Evolutionary conservation across 108 stramenopile genomes (phyloP).

Genomic region (Schizochytrium sp.): DNA sequence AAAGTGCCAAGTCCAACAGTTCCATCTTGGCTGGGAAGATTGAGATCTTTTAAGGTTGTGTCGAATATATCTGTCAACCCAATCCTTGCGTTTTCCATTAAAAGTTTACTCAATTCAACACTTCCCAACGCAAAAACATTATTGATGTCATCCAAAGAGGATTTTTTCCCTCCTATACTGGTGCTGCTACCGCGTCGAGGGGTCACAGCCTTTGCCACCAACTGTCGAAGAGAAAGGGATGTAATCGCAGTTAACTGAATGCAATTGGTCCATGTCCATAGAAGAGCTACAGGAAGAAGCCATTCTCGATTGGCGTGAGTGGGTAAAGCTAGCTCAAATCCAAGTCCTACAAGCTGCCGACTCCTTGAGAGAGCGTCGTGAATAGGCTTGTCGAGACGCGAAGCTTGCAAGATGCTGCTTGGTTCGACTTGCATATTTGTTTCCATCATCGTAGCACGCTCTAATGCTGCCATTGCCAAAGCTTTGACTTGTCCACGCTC

Average conservation of each 20-base stretch:
- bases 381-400: neutral
- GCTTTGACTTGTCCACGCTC: conserved; percentile 25
- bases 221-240: neutral
- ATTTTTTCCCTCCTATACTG: too few species aligned
- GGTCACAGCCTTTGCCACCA: neutral
- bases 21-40: neutral
- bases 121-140: too few species aligned
- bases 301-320: neutral
- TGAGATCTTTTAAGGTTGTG: neutral
- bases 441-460: neutral
- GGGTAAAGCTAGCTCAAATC: conserved; percentile 50
- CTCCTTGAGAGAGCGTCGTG: neutral
- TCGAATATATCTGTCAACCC: too few species aligned
- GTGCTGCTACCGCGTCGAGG: neutral
- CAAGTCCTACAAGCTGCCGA: conserved; percentile 41
- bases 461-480: neutral
- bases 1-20: too few species aligned
- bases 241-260: neutral
- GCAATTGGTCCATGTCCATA: conserved; percentile 51
- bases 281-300: conserved; percentile 34
- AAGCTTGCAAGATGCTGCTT: neutral
- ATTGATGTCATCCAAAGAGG: too few species aligned
- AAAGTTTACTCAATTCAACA: too few species aligned
- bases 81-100: too few species aligned
- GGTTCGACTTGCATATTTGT: neutral